Base-by-base conservation (phyloP, 2,329 filamentous ascomycete species). In the Fusarium avenaceum region DNA sequence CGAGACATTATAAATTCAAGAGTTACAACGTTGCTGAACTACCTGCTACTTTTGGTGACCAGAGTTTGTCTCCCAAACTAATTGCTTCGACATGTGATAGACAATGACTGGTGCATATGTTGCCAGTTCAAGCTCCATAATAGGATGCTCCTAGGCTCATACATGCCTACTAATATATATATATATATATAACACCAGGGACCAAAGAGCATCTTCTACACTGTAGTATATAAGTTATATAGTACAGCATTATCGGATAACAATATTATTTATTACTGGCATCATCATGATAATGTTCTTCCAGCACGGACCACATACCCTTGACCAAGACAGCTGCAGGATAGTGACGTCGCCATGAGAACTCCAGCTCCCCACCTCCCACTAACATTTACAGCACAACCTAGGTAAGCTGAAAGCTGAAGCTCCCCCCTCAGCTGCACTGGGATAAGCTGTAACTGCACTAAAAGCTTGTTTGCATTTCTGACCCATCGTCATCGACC, bases 401-500 rank as follows among this genome's bases (percentile, higher is more conserved):
- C 26, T 10, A 26, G 14, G 10, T 10, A 26, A 17, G 10, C 53
- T 4, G 22, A 26, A 51, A 61, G 55, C 55, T 60, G 22, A 39
- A 63, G 58, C 59, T 62, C 58, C 64, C 50, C 54, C 51, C 46
- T 50, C 51, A 63, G 59, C 48, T 62, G 24, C 43, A 10, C 28
- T 19, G 24, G 43, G 15, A 33, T n/a, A 13, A 35, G 28, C 46
- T 47, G 44, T 42, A 69, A 53, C 66, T 40, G 48, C 33, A 57
- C 50, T 52, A 53, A 72, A 71, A 71, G 70, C 70, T 71, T 72
- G 70, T 70, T 73, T 28, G 42, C 42, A 48, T 50, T 49, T 56
- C 51, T 35, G 33, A 39, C 32, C 45, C 48, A 57, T 66, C 61
- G 71, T 73, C 71, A 70, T 70, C 56, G 67, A 63, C 56, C 48